These are phyloP conservation scores for Lotmaria passim DNA, from an alignment of 208 protist genomes.

Conservation along the genomic window DNA sequence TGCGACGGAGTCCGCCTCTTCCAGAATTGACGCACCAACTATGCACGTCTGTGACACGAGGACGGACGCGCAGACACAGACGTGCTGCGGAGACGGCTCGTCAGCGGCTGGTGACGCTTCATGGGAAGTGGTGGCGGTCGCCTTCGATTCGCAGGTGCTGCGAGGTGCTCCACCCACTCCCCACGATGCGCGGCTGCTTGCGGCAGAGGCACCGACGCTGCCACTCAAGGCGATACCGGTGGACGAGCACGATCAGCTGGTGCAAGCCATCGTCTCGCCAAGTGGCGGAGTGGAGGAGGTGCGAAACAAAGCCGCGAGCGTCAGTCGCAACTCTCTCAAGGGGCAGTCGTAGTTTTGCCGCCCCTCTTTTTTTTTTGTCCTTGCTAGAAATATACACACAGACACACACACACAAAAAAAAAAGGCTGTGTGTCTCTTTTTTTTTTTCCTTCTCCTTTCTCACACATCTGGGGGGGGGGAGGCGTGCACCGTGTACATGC, in stretches of 20 bases:
- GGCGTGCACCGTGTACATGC: too few relatives aligned
- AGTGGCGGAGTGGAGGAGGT: constrained; percentile 21
- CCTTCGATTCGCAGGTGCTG: constrained; percentile 34
- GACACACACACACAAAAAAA: too few relatives aligned
- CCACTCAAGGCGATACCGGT: constrained; percentile 10
- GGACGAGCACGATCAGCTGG: constrained; percentile 21
- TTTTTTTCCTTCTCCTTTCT: too few relatives aligned
- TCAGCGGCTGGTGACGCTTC: neutral
- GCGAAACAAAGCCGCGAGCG: neutral
- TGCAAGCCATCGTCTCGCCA: constrained; percentile 27
- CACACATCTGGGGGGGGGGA: too few relatives aligned
- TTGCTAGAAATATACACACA: too few relatives aligned
- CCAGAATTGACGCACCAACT: too few relatives aligned
- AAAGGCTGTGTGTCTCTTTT: too few relatives aligned
- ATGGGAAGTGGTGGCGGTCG: constrained; percentile 30
- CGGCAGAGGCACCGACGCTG: neutral
- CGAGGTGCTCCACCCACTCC: neutral
- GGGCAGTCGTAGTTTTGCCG: too few relatives aligned
- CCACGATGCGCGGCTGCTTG: neutral
- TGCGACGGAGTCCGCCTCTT: too few relatives aligned
- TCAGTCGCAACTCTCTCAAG: neutral
- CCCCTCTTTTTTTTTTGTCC: too few relatives aligned
- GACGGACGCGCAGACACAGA: neutral
- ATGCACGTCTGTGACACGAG: too few relatives aligned
- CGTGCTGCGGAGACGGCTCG: too few relatives aligned